Percentiles rank a stretch among this genome's conserved stretches.
Evolutionary conservation across 192 early-diverging fungal genomes (phyloP).

Genomic region (Spizellomyces sp.): DNA sequence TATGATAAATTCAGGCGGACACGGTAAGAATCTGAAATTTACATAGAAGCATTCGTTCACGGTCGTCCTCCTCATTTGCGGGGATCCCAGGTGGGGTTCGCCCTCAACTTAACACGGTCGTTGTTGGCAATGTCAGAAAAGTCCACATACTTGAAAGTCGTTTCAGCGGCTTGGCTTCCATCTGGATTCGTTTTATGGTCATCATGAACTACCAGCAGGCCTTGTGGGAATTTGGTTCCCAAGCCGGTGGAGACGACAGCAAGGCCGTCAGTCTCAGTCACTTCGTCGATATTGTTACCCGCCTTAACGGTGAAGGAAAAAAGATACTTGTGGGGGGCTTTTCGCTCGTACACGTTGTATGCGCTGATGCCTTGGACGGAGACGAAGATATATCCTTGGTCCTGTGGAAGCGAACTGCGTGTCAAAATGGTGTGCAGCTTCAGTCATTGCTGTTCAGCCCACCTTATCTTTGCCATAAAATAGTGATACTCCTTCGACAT

Average conservation of each 20-base stretch:
- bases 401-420: not conserved
- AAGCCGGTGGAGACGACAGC: conserved; percentile 13
- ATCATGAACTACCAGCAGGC: conserved; percentile 25
- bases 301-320: conserved; percentile 5
- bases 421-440: not conserved
- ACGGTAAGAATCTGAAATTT: too few species aligned
- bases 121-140: conserved; percentile 13
- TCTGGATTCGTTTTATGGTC: conserved; percentile 16
- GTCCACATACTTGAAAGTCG: conserved; percentile 32
- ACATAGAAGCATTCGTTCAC: too few species aligned
- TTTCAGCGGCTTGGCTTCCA: not conserved
- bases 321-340: conserved; percentile 14
- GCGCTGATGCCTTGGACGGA: conserved; percentile 26
- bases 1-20: too few species aligned
- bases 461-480: conserved; percentile 25
- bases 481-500: conserved; percentile 24
- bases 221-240: not conserved
- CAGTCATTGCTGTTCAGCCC: not conserved
- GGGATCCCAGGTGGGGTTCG: conserved; percentile 15
- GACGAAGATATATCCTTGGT: conserved; percentile 19
- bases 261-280: conserved; percentile 30
- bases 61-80: not conserved
- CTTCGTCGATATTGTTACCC: conserved; percentile 21
- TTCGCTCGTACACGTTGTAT: conserved; percentile 20
- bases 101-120: not conserved